phyloP scores from a whole-genome alignment of 805 yeast species.

The Lachancea waltii region DNA sequence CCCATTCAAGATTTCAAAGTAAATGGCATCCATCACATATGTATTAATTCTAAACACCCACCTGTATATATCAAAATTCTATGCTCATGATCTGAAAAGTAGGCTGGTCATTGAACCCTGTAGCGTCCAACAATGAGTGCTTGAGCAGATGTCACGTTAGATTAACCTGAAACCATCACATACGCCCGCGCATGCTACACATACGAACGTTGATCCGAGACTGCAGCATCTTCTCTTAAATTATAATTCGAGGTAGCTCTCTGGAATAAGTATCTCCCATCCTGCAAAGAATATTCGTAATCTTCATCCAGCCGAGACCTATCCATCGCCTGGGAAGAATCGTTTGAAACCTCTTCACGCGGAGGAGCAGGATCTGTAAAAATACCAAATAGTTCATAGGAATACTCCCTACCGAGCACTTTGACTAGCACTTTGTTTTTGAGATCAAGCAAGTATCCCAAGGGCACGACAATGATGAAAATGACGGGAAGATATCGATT shows the following conservation, averaged over 20 bases:
- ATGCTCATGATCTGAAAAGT: too few species aligned
- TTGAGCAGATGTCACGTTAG: too few species aligned
- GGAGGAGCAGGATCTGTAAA: slow-evolving; percentile 21
- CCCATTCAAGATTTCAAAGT: too few species aligned
- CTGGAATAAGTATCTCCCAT: slow-evolving; percentile 30
- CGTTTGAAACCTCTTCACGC: slow-evolving; percentile 12
- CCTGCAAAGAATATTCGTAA: slow-evolving; percentile 31
- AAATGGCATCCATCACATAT: too few species aligned
- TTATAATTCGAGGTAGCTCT: slow-evolving; percentile 25
- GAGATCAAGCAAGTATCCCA: slow-evolving; percentile 26
- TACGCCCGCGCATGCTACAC: slow-evolving; percentile 6
- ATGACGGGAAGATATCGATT: slow-evolving; percentile 27
- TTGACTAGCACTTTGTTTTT: slow-evolving; percentile 25
- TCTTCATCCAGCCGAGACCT: slow-evolving; percentile 38
- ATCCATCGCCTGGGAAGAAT: neutral
- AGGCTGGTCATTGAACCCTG: too few species aligned
- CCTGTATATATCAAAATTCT: too few species aligned
- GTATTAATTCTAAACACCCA: too few species aligned
- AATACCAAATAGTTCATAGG: slow-evolving; percentile 32
- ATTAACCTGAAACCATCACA: too few species aligned
- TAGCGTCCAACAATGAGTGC: neutral
- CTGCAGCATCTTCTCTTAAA: slow-evolving; percentile 6
- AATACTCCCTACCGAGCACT: slow-evolving; percentile 30
- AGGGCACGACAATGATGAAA: slow-evolving; percentile 21
- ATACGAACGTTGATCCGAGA: neutral